Evolutionary conservation across 2,329 filamentous ascomycete species (phyloP), one percentile per base, ranked within the genome.

Genomic region (Arthrobotrys iridis): DNA sequence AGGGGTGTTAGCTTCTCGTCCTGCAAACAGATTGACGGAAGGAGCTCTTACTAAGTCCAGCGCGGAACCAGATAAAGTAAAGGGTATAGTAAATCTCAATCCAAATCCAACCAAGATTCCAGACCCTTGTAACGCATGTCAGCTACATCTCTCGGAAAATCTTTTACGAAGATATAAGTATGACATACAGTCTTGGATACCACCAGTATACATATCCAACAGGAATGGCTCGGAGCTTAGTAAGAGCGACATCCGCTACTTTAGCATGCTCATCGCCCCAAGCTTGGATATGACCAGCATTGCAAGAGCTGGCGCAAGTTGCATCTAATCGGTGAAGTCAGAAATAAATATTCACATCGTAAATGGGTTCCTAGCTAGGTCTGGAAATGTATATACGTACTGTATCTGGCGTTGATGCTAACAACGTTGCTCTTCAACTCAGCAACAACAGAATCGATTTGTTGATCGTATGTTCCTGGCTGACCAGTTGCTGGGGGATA

Each of bases 91-190:
- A 74, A 33, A 74, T 66, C n/a, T 74, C 70, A 26, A 74, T 57
- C 70, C 70, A 74, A 35, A 74, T 74, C 70, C 70, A 74, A 22
- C 70, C 70, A 20, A 74, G 70, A 24, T 67, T 74, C 70, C 70
- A 74, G 24, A 74, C 70, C 15, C 70, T 55, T 63, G 8, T 2
- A 22, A 8, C 15, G 13, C 7, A 55, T 1, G 59, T 58, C 43
- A 62, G 41, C 28, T 30, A 15, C 3, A n/a, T 40, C 11, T 1
- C n/a, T 10, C 15, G 28, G 20, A 3, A 37, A 43, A 41, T 10
- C n/a, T n/a, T n/a, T n/a, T 28, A n/a, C 8, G 26, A 10, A 13
- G 1, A 13, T 10, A 41, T 26, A 20, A 10, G 15, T 6, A 11
- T 8, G 24, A 57, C 70, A 40, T 55, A 74, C 70, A 74, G 62